Evolutionary conservation across 140 eudicot species (phyloP), one percentile per base, ranked within the genome.

Genomic region (Anethum foeniculum): DNA sequence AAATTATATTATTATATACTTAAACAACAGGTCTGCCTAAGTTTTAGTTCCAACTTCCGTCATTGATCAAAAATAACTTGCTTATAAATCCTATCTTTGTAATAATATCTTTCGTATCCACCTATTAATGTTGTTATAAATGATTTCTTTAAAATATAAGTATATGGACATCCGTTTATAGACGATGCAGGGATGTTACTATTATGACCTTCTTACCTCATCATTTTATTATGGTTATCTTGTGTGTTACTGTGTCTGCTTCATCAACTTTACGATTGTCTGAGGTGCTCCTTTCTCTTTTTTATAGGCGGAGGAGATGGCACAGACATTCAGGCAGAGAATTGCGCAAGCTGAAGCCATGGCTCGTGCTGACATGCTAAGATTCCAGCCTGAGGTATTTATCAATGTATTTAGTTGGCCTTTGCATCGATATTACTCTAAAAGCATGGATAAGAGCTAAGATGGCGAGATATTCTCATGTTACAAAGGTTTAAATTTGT

Each of bases 311-410:
- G 99, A 94, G 86, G 99, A 94, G 93, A 94, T 94, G 99, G 99
- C 99, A 81, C 91, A 85, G 90, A 94, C 96, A 16, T 94, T 94
- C 85, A 85, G 98, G 89, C 97, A 94, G 79, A 91, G 98, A 88
- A 94, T 94, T 80, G 99, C 99, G 79, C 99, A 92, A 90, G 99
- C 99, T 10, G 97, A 94, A 92, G 99, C 97, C 86, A 94, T 94
- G 99, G 99, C 99, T 52, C 97, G 97, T 76, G 97, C 97, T 28
- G 99, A 94, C 87, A 94, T 94, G 99, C 95, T 94, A 38, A 92
- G 99, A 80, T 94, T 94, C 91, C 92, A 88, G 71, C 98, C 98
- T 48, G 96, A 88, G 97, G 98, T 93, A 89, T 71, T 38, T 34
- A 9, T 78, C 23, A 3, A 39, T 52, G 64, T 38, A 10, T 47